Base-by-base conservation (phyloP, 495 filamentous ascomycete species). In the Tricharina praecox region DNA sequence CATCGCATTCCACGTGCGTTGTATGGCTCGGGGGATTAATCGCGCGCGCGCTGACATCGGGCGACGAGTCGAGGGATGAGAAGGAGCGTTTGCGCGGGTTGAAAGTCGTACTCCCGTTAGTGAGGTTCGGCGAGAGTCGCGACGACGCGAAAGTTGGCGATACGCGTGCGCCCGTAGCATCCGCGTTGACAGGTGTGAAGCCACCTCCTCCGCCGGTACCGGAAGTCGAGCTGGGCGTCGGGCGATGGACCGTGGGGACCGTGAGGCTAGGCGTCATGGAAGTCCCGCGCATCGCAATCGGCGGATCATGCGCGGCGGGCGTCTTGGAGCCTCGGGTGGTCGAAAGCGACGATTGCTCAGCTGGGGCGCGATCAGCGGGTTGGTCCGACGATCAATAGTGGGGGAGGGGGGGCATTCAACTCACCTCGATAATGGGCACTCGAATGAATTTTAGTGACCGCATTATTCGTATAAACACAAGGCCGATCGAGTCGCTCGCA, bases 391-490 rank as follows among this genome's bases (percentile, higher is more conserved):
- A n/a, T n/a, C n/a, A n/a, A n/a, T n/a, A n/a, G 15, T 34, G 25
- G 9, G 25, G 28, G 15, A 21, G 28, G 25, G 3, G 26, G 28
- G 13, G 28, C 11, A 46, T 15, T 1, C 9, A 20, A 21, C n/a
- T 9, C n/a, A 33, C 43, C 43, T 4, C 43, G 25, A 21, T 46
- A 33, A 19, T 34, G 43, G 21, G 25, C 13, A 19, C 43, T 46
- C 24, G 54, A 53, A 32, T 59, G 55, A 11, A 59, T 59, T 28
- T 59, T 59, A 4, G 55, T 59, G 32, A 59, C 55, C 20, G 54
- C 50, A 13, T 51, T 50, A 23, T 50, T 47, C 25, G 55, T 54
- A 47, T 59, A 59, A 23, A 49, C 33, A 33, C 55, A 59, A 4
- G 37, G 50, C 19, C 55, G 49, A 24, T 59, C 55, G 40, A 59